Evolutionary conservation across 768 basidiomycete species (phyloP).

Genomic region (Boletus pseudopeckii): DNA sequence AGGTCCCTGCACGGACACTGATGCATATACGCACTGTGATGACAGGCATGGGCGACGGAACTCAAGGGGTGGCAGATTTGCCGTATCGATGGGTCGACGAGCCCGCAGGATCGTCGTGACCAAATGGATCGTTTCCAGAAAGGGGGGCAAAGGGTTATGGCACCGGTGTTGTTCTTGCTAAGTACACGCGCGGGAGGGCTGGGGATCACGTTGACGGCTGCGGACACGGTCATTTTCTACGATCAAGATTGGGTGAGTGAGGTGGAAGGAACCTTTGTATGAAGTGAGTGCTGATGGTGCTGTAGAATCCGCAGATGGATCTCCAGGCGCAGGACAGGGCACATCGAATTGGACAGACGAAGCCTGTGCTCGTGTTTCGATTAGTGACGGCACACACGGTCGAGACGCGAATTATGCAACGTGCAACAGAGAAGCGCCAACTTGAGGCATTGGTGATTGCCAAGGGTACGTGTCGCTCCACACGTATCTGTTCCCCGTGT

Average conservation of each 20-base stretch:
- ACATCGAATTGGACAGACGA: conserved; percentile 93
- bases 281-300: conserved; percentile 2
- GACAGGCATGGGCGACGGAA: conserved; percentile 70
- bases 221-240: conserved; percentile 30
- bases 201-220: conserved; percentile 91
- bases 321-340: conserved; percentile 94
- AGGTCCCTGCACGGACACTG: neutral
- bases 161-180: conserved; percentile 77
- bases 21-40: neutral
- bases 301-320: conserved; percentile 92
- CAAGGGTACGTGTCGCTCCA: conserved; percentile 49
- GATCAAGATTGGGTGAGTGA: conserved; percentile 23
- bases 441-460: conserved; percentile 95
- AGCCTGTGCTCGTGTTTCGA: conserved; percentile 85
- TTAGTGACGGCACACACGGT: conserved; percentile 85
- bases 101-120: conserved; percentile 75
- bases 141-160: conserved; percentile 56
- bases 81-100: conserved; percentile 87
- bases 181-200: conserved; percentile 95
- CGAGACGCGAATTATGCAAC: conserved; percentile 88
- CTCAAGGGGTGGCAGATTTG: conserved; percentile 82
- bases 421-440: conserved; percentile 82
- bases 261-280: neutral
- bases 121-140: conserved; percentile 85
- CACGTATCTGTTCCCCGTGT: neutral